A percentile compares a stretch with the other conserved stretches of the same genome.
Conservation (phyloP, 495 filamentous ascomycete genomes). For the Choiromyces venosus region DNA sequence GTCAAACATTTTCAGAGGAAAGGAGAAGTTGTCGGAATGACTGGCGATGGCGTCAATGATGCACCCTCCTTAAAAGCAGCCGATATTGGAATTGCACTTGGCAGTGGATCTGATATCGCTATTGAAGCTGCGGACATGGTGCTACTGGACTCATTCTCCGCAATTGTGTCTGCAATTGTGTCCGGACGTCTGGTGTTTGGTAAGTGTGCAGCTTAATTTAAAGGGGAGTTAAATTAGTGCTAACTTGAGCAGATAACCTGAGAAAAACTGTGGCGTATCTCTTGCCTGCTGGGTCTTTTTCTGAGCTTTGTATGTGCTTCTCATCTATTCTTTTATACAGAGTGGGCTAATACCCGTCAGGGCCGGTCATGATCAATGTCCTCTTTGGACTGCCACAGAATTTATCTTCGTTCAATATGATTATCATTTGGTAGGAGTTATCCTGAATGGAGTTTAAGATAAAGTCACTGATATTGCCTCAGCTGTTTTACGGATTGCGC, state of each 20-base stretch:
- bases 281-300: constrained; percentile 60
- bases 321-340: neutral
- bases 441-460: neutral
- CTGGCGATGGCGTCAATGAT: constrained; percentile 58
- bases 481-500: constrained; percentile 66
- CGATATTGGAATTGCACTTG: constrained; percentile 53
- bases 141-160: constrained; percentile 60
- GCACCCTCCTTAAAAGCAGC: constrained; percentile 54
- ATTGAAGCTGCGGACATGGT: constrained; percentile 69
- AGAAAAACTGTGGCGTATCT: constrained; percentile 56
- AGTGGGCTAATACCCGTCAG: neutral
- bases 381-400: constrained; percentile 64
- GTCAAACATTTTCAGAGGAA: constrained; percentile 60
- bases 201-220: neutral
- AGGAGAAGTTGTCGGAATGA: constrained; percentile 48
- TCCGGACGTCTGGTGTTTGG: constrained; percentile 54
- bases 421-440: constrained; percentile 48
- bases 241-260: constrained; percentile 46
- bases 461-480: constrained; percentile 27
- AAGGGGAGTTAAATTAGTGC: neutral
- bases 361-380: constrained; percentile 64
- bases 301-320: constrained; percentile 52
- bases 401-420: constrained; percentile 64
- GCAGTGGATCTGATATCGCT: constrained; percentile 55
- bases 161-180: constrained; percentile 62